Evolutionary conservation across 2,329 filamentous ascomycete species (phyloP).

Genomic region (Grosmannia huntii): DNA sequence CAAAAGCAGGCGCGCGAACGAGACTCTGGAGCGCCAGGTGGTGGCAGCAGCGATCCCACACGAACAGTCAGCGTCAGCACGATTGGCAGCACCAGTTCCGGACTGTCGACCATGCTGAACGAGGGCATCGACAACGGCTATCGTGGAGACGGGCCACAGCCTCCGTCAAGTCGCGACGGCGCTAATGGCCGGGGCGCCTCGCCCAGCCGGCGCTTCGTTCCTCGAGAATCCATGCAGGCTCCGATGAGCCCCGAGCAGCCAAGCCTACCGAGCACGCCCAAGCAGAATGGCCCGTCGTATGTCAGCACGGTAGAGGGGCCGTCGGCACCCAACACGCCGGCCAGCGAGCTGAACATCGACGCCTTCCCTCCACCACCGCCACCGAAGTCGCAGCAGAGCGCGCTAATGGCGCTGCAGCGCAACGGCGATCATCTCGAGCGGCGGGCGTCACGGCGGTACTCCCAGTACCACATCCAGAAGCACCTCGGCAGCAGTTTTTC

Average conservation of each 20-base stretch:
- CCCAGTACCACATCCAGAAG: conserved; percentile 92
- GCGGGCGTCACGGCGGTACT: conserved; percentile 84
- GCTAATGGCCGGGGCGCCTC: conserved; percentile 21
- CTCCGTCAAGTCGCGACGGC: conserved; percentile 13
- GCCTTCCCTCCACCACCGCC: conserved; percentile 64
- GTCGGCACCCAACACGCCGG: conserved; percentile 22
- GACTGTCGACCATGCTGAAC: conserved; percentile 44
- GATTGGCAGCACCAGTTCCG: conserved; percentile 42
- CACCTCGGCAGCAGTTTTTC: conserved; percentile 64
- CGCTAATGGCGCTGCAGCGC: conserved; percentile 77
- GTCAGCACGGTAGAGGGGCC: conserved; percentile 34
- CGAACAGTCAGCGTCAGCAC: conserved; percentile 46
- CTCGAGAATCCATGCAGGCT: conserved; percentile 35
- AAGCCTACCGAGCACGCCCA: conserved; percentile 57
- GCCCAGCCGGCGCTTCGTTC: conserved; percentile 33
- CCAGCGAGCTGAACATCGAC: conserved; percentile 43
- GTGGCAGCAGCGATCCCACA: background rate
- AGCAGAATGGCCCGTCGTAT: conserved; percentile 64
- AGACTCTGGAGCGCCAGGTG: conserved; percentile 30
- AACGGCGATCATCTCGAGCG: conserved; percentile 77
- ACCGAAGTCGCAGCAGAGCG: conserved; percentile 68
- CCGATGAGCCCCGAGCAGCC: conserved; percentile 40
- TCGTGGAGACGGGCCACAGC: conserved; percentile 22
- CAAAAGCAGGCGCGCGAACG: conserved; percentile 48
- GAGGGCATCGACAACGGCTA: conserved; percentile 46